Conservation (phyloP, 2,329 filamentous ascomycete genomes). For the Ophiosphaerella herpotricha region DNA sequence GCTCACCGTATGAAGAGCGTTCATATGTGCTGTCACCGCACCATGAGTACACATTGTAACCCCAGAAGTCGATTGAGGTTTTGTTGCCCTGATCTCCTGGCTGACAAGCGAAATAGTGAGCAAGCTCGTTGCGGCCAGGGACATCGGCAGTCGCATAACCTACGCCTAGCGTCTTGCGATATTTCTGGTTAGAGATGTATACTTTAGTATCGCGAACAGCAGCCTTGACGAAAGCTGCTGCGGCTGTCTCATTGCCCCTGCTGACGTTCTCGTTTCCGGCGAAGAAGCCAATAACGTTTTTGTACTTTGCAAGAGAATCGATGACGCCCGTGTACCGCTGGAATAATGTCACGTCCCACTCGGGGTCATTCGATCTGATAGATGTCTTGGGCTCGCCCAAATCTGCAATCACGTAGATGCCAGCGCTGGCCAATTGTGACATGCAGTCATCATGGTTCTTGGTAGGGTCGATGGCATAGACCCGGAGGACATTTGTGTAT, state of each 20-base stretch:
- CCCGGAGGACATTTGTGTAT: constrained; percentile 84
- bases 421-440: constrained; percentile 76
- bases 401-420: constrained; percentile 95
- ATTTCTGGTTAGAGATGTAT: constrained; percentile 79
- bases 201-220: constrained; percentile 93
- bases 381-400: constrained; percentile 63
- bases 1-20: constrained; percentile 76
- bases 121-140: constrained; percentile 77
- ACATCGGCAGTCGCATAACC: constrained; percentile 97
- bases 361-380: constrained; percentile 78
- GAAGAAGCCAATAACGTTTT: constrained; percentile 95
- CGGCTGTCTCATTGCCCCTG: constrained; percentile 80
- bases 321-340: constrained; percentile 81
- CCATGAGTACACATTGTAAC: constrained; percentile 99
- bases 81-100: constrained; percentile 46
- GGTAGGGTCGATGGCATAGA: constrained; percentile 86
- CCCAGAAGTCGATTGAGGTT: constrained; percentile 89
- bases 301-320: constrained; percentile 78
- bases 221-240: constrained; percentile 94
- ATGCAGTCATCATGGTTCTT: constrained; percentile 83
- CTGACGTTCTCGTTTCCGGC: constrained; percentile 97
- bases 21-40: constrained; percentile 81
- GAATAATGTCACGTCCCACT: constrained; percentile 81
- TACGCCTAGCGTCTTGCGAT: constrained; percentile 75
- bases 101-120: constrained; percentile 94